These are phyloP conservation scores for Aurinia saxatilis DNA, from an alignment of 345 rosid genomes.

Conservation along the genomic window DNA sequence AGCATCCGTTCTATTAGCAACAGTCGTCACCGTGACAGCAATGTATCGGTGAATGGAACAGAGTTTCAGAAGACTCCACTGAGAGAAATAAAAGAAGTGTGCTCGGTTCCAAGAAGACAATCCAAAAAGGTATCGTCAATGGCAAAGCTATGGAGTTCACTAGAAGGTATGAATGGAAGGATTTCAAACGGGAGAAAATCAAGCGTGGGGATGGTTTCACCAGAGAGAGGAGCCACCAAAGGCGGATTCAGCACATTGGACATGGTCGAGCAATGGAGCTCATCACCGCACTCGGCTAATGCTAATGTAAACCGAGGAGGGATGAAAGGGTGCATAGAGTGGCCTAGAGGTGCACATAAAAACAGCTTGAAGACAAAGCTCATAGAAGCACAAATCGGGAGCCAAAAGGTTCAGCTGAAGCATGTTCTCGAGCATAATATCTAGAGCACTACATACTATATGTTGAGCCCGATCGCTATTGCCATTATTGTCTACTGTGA, in stretches of 20 bases:
- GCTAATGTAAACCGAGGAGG: constrained; percentile 59
- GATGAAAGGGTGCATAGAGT: constrained; percentile 92
- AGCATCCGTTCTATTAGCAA: constrained; percentile 48
- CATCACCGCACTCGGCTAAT: constrained; percentile 56
- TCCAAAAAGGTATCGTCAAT: constrained; percentile 63
- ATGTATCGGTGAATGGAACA: constrained; percentile 46
- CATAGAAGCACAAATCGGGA: constrained; percentile 72
- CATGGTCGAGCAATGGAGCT: constrained; percentile 60
- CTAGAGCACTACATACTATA: constrained; percentile 23
- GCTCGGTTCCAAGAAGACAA: constrained; percentile 44
- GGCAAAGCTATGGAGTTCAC: constrained; percentile 75
- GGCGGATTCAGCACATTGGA: constrained; percentile 47
- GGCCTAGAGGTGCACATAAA: constrained; percentile 79
- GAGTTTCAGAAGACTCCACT: constrained; percentile 49
- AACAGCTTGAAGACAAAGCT: constrained; percentile 79
- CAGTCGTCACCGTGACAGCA: constrained; percentile 36
- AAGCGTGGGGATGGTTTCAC: constrained; percentile 41
- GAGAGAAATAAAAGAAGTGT: constrained; percentile 60
- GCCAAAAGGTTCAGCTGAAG: constrained; percentile 72
- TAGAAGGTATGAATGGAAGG: constrained; percentile 44
- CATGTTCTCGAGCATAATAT: constrained; percentile 86
- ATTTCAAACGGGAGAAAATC: constrained; percentile 63
- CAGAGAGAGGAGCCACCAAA: constrained; percentile 47
- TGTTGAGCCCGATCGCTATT: background rate
- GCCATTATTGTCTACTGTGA: background rate